A percentile compares a stretch with the other conserved stretches of the same genome.
phyloP scores from a whole-genome alignment of 257 asterid genomes.

The Cinchona pubescens region DNA sequence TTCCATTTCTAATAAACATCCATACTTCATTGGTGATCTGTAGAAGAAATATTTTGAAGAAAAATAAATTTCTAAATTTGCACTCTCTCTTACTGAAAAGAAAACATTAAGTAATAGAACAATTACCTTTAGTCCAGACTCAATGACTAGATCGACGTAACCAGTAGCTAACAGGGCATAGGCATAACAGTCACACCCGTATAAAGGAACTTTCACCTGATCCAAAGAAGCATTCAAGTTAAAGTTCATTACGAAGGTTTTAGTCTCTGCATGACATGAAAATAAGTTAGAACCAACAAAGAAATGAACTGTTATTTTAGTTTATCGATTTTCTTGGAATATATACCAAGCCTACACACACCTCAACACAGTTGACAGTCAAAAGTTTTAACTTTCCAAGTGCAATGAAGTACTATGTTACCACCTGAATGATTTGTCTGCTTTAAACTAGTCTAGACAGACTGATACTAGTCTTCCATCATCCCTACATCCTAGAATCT shows the following conservation, averaged over 20 bases:
- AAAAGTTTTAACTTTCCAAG: neutral
- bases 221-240: neutral
- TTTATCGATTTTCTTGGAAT: neutral
- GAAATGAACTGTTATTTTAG: neutral
- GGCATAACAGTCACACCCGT: constrained; percentile 98
- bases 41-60: neutral
- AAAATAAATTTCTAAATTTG: too few relatives aligned
- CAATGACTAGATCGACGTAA: constrained; percentile 83
- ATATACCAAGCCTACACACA: neutral
- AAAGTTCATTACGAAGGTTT: neutral
- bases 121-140: constrained; percentile 88
- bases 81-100: neutral
- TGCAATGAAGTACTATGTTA: neutral
- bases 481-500: neutral
- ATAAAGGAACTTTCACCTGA: constrained; percentile 95
- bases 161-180: constrained; percentile 94
- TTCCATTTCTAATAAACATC: neutral
- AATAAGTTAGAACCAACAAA: neutral
- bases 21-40: neutral
- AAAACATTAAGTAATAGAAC: constrained; percentile 4
- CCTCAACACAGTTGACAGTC: neutral
- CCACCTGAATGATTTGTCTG: neutral
- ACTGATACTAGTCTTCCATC: neutral
- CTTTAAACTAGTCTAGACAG: neutral
- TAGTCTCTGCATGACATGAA: neutral